These are phyloP conservation scores for Aspergillus melleus DNA, from an alignment of 2,329 filamentous ascomycete species.

Conservation along the genomic window DNA sequence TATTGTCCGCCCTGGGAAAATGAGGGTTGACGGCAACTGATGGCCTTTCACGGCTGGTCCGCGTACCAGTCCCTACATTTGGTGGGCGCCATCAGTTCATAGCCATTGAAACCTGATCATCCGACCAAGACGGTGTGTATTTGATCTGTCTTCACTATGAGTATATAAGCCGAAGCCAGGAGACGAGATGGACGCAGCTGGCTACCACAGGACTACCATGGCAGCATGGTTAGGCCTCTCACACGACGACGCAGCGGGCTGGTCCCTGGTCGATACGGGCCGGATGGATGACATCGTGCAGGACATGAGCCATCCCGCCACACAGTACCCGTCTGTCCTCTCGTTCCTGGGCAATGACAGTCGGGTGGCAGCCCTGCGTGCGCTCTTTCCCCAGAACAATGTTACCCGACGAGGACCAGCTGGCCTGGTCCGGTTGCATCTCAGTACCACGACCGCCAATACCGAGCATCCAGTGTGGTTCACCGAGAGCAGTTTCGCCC, in stretches of 20 bases:
- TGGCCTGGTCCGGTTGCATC: slow-evolving; percentile 12
- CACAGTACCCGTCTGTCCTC: too few species aligned
- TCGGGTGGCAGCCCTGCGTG: slow-evolving; percentile 13
- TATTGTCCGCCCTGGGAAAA: not conserved
- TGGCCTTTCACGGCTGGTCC: not conserved
- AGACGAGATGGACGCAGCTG: not conserved
- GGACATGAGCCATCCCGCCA: slow-evolving; percentile 9
- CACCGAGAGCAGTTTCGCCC: slow-evolving; percentile 9
- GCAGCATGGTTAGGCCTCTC: slow-evolving; percentile 17
- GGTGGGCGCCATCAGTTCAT: not conserved
- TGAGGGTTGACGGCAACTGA: not conserved
- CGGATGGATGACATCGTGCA: slow-evolving; percentile 13
- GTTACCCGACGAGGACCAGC: slow-evolving; percentile 11
- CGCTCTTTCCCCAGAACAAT: slow-evolving; percentile 19
- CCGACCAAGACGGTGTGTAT: not conserved
- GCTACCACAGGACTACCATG: slow-evolving; percentile 7
- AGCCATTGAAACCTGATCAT: not conserved
- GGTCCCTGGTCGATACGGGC: slow-evolving; percentile 16
- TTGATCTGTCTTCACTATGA: not conserved
- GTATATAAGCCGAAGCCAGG: not conserved
- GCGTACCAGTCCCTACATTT: not conserved
- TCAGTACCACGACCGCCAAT: slow-evolving; percentile 10
- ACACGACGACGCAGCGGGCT: slow-evolving; percentile 5
- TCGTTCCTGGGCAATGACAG: slow-evolving; percentile 16
- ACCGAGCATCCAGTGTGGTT: slow-evolving; percentile 13